Percentiles rank a stretch among this genome's conserved stretches.
phyloP scores from a whole-genome alignment of 225 moss, liverwort and hornwort genomes.

The Bryum argenteum region DNA sequence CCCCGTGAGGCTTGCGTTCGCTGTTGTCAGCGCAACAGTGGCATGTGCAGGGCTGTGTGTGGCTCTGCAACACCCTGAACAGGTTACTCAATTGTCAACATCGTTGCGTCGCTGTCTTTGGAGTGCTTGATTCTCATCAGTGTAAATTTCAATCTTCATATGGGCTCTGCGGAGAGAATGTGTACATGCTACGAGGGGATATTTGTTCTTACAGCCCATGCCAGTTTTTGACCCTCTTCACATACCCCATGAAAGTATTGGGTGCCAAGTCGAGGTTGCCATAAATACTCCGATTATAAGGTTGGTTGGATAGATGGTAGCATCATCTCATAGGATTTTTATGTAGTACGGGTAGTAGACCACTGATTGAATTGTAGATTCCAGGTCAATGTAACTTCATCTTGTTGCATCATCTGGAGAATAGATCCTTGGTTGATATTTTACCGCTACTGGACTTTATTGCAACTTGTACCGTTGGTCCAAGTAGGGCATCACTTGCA shows the following conservation, averaged over 20 bases:
- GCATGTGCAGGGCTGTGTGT: slow-evolving; percentile 75
- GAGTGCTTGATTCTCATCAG: slow-evolving; percentile 42
- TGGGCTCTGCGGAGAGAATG: slow-evolving; percentile 44
- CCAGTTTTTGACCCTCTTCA: slow-evolving; percentile 30
- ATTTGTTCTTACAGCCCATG: slow-evolving; percentile 45
- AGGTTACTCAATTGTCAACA: slow-evolving; percentile 52
- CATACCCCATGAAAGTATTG: slow-evolving; percentile 35
- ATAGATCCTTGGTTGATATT: slow-evolving; percentile 18
- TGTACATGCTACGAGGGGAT: slow-evolving; percentile 53
- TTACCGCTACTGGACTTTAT: not conserved
- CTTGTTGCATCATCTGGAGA: slow-evolving; percentile 26
- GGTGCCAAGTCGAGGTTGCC: slow-evolving; percentile 27
- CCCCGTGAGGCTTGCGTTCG: slow-evolving; percentile 44
- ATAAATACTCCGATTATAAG: slow-evolving; percentile 14
- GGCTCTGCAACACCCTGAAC: slow-evolving; percentile 62
- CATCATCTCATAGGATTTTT: not conserved
- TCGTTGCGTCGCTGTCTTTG: slow-evolving; percentile 59
- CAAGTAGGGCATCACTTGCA: too few relatives aligned
- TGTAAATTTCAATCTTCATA: slow-evolving; percentile 44
- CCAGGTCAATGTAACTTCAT: slow-evolving; percentile 15
- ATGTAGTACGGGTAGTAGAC: slow-evolving; percentile 15
- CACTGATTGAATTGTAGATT: slow-evolving; percentile 20
- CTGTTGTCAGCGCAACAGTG: slow-evolving; percentile 54
- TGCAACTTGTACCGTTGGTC: too few relatives aligned
- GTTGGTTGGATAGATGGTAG: not conserved